A percentile compares a stretch with the other conserved stretches of the same genome.
Conservation (phyloP, 495 filamentous ascomycete genomes). For the Tetracladium setigerum region DNA sequence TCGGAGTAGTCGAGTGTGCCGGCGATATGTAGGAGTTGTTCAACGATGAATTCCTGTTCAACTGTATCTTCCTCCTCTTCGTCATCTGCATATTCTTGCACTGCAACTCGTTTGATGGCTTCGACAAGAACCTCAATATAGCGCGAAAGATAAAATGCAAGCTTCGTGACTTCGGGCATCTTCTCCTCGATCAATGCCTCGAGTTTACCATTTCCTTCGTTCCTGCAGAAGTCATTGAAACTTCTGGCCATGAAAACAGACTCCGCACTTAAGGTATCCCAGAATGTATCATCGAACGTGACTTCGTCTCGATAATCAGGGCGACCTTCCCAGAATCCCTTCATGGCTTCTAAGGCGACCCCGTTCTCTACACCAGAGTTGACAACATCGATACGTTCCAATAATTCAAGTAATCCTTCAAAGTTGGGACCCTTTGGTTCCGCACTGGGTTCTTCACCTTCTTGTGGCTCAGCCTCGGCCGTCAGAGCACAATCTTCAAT, state of each 20-base stretch:
- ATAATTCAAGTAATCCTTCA: constrained; percentile 74
- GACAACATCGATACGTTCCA: constrained; percentile 89
- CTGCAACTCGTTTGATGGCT: constrained; percentile 46
- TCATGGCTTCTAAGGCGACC: constrained; percentile 87
- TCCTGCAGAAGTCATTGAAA: constrained; percentile 87
- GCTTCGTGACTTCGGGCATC: constrained; percentile 85
- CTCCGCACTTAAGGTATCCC: constrained; percentile 79
- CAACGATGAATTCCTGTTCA: constrained; percentile 88
- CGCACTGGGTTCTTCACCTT: constrained; percentile 29
- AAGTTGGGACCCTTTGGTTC: constrained; percentile 55
- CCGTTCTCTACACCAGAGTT: constrained; percentile 86
- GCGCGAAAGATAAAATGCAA: constrained; percentile 73
- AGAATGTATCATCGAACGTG: constrained; percentile 77
- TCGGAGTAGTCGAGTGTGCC: constrained; percentile 89
- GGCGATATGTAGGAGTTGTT: constrained; percentile 90
- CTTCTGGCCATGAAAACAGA: constrained; percentile 80
- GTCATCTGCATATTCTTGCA: constrained; percentile 42
- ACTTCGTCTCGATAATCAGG: constrained; percentile 82
- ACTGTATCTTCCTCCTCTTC: constrained; percentile 70
- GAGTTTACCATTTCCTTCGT: constrained; percentile 58
- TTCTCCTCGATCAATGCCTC: constrained; percentile 78
- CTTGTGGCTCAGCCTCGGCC: constrained; percentile 34
- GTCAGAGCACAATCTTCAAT: constrained; percentile 85
- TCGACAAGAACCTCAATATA: constrained; percentile 73
- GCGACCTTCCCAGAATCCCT: constrained; percentile 89